A percentile compares a stretch with the other conserved stretches of the same genome.
Evolutionary conservation across 1,284 basidiomycete genomes (phyloP).

Genomic region (Ganoderma lucidum): DNA sequence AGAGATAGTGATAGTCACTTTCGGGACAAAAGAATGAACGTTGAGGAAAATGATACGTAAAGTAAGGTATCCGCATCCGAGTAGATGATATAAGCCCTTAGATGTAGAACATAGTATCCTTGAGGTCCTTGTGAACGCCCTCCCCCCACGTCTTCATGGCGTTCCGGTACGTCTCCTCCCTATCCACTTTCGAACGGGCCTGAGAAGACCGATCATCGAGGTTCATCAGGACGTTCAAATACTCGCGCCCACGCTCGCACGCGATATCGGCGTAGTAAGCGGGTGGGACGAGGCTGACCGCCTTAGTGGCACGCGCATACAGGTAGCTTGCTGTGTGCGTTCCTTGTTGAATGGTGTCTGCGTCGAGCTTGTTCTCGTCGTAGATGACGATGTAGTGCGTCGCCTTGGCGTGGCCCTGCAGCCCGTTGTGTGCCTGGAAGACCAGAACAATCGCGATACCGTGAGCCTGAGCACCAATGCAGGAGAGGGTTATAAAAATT

Average conservation of each 20-base stretch:
- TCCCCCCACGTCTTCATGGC: constrained; percentile 66
- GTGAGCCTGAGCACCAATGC: neutral
- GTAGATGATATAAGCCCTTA: constrained; percentile 35
- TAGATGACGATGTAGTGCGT: constrained; percentile 82
- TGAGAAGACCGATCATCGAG: constrained; percentile 41
- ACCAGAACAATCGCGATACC: neutral
- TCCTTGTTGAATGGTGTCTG: constrained; percentile 75
- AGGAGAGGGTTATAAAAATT: neutral
- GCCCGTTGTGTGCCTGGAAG: constrained; percentile 62
- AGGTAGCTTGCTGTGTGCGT: constrained; percentile 71
- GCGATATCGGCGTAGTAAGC: constrained; percentile 83
- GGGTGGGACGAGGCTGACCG: constrained; percentile 77
- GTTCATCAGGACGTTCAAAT: constrained; percentile 72
- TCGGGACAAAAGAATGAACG: neutral
- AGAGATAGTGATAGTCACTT: neutral
- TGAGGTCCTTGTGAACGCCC: constrained; percentile 66
- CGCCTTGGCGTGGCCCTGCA: constrained; percentile 70
- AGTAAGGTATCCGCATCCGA: neutral
- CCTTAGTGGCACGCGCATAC: constrained; percentile 79
- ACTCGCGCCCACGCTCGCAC: constrained; percentile 76
- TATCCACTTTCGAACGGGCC: constrained; percentile 47
- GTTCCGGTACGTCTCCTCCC: constrained; percentile 54
- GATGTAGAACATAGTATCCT: constrained; percentile 78
- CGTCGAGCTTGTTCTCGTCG: constrained; percentile 69
- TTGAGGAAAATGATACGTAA: too few relatives aligned